These are phyloP conservation scores for Gaultheria prostrata DNA, from an alignment of 148 eudicot genomes.

Conservation along the genomic window DNA sequence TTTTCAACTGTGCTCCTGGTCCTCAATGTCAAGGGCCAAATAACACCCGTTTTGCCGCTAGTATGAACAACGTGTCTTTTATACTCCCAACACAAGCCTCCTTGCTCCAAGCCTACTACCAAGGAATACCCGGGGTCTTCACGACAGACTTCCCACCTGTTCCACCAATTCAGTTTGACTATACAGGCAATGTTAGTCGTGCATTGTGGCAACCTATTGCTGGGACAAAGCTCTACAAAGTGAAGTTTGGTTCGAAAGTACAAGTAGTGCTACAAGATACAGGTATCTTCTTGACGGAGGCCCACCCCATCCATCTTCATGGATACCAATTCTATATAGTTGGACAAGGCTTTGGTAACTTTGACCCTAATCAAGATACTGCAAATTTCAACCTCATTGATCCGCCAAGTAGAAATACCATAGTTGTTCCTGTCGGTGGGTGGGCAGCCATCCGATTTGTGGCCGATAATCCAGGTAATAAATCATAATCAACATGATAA, in stretches of 20 bases:
- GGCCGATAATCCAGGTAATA: constrained; percentile 95
- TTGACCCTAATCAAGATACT: constrained; percentile 57
- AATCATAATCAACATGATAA: constrained; percentile 17
- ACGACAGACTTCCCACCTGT: constrained; percentile 81
- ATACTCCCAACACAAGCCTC: constrained; percentile 69
- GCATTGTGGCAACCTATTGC: constrained; percentile 69
- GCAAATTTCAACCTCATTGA: constrained; percentile 70
- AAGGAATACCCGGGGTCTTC: constrained; percentile 61
- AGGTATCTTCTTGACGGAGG: constrained; percentile 61
- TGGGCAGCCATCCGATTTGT: constrained; percentile 90
- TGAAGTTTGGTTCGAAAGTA: constrained; percentile 70
- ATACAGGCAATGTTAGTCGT: constrained; percentile 79
- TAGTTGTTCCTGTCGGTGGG: constrained; percentile 83
- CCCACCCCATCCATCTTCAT: constrained; percentile 93
- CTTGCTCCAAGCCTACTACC: constrained; percentile 66
- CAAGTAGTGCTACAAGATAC: constrained; percentile 83
- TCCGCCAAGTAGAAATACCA: constrained; percentile 78
- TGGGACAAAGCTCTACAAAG: constrained; percentile 75
- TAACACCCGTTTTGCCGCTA: constrained; percentile 78
- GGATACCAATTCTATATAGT: constrained; percentile 84
- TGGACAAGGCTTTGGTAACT: constrained; percentile 84
- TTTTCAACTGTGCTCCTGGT: constrained; percentile 60
- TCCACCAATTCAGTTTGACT: constrained; percentile 72
- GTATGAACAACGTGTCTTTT: constrained; percentile 80
- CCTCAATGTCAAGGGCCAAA: constrained; percentile 74